Conservation (phyloP, 768 basidiomycete species). For the Hygrocybe punicea region DNA sequence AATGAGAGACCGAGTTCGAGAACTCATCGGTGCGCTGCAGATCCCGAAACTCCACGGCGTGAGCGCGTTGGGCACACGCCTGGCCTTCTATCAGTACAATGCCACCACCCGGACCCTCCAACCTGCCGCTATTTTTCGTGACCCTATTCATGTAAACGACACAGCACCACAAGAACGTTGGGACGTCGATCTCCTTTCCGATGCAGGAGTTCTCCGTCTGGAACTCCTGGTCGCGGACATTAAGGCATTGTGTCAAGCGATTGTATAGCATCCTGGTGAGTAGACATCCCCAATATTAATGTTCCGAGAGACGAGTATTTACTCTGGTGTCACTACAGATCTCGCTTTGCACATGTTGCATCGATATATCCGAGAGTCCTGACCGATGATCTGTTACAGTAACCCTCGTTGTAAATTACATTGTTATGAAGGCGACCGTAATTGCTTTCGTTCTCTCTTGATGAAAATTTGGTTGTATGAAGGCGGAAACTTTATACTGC, state of each 20-base stretch:
- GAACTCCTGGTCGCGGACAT: neutral
- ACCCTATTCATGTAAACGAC: neutral
- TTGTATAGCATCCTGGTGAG: neutral
- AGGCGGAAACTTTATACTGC: too few species aligned
- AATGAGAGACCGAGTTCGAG: neutral
- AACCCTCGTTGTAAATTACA: too few species aligned
- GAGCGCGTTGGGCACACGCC: neutral
- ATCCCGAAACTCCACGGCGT: neutral
- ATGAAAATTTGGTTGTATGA: too few species aligned
- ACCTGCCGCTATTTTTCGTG: neutral
- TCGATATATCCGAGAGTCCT: too few species aligned
- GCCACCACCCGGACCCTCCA: neutral
- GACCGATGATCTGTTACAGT: too few species aligned
- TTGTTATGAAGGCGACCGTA: too few species aligned
- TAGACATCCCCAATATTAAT: neutral
- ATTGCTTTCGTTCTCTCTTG: too few species aligned
- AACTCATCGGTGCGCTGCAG: neutral
- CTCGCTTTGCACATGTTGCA: neutral
- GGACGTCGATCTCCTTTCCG: neutral
- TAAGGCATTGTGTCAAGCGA: neutral
- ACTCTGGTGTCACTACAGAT: neutral
- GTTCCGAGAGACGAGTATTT: neutral
- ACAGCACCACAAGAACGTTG: neutral
- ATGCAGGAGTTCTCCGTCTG: neutral
- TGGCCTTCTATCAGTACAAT: conserved; percentile 1